Percentiles rank a stretch among this genome's conserved stretches.
phyloP scores from a whole-genome alignment of 2,329 filamentous ascomycete genomes.

The Epichloe hybrida region DNA sequence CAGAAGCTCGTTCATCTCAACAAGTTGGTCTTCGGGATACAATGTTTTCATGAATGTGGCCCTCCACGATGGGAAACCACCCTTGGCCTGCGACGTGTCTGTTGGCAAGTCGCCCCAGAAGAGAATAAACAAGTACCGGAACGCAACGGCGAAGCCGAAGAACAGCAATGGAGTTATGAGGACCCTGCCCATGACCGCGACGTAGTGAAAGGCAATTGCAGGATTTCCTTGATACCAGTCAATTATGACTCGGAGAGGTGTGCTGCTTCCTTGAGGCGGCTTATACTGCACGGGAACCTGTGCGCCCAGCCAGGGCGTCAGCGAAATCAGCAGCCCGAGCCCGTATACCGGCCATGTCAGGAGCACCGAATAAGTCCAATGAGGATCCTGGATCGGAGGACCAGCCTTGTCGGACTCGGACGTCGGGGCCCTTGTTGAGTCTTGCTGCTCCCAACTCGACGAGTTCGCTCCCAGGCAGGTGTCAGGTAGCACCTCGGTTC shows the following conservation, averaged over 20 bases:
- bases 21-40: conserved; percentile 28
- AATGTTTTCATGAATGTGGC: conserved; percentile 29
- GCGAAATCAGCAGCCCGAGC: conserved; percentile 25
- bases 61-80: conserved; percentile 29
- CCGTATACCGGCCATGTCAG: conserved; percentile 28
- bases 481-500: conserved; percentile 31
- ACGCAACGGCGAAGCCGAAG: conserved; percentile 26
- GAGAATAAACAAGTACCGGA: conserved; percentile 27
- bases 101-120: conserved; percentile 24
- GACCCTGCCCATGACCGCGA: conserved; percentile 28
- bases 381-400: conserved; percentile 24
- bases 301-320: conserved; percentile 31
- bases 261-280: conserved; percentile 17
- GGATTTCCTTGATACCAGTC: conserved; percentile 33
- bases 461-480: conserved; percentile 42
- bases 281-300: conserved; percentile 29
- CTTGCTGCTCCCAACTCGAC: conserved; percentile 40
- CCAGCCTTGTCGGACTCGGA: conserved; percentile 31
- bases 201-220: conserved; percentile 35
- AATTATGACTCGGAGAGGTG: conserved; percentile 28
- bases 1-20: conserved; percentile 34
- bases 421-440: conserved; percentile 15
- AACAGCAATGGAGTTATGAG: conserved; percentile 29
- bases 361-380: conserved; percentile 30
- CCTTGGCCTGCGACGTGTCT: conserved; percentile 15